phyloP scores from a whole-genome alignment of 2,329 filamentous ascomycete genomes.

The Ophiocordyceps camponoti-leonardi region DNA sequence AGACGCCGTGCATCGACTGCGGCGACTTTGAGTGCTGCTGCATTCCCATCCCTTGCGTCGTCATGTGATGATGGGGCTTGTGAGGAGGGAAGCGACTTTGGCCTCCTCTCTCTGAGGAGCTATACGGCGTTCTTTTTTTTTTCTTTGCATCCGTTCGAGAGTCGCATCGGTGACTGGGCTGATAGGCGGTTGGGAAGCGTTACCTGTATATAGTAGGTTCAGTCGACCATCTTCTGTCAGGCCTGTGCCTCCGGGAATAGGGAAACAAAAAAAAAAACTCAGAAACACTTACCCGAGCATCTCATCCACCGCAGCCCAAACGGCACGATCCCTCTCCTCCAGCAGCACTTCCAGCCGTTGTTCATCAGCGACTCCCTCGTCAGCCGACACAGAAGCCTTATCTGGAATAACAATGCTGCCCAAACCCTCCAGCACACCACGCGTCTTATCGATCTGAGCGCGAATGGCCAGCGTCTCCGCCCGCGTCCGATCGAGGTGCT shows the following conservation, averaged over 20 bases:
- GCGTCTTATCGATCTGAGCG: constrained; percentile 54
- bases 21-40: constrained; percentile 36
- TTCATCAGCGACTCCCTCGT: too few relatives aligned
- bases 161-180: too few relatives aligned
- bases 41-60: constrained; percentile 31
- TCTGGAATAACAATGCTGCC: constrained; percentile 26
- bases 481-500: constrained; percentile 54
- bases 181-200: too few relatives aligned
- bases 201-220: too few relatives aligned
- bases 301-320: constrained; percentile 24
- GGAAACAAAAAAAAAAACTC: too few relatives aligned
- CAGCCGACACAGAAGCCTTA: background rate
- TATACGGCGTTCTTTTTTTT: too few relatives aligned
- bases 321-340: constrained; percentile 14
- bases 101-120: too few relatives aligned
- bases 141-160: too few relatives aligned
- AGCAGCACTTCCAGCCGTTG: too few relatives aligned
- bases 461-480: constrained; percentile 56
- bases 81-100: background rate
- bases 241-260: too few relatives aligned
- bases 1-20: constrained; percentile 31
- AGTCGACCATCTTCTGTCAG: too few relatives aligned
- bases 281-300: constrained; percentile 17
- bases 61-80: constrained; percentile 20
- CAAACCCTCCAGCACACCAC: constrained; percentile 54